A percentile compares a stretch with the other conserved stretches of the same genome.
phyloP scores from a whole-genome alignment of 371 early-diverging fungal species.

The Circinella minor region DNA sequence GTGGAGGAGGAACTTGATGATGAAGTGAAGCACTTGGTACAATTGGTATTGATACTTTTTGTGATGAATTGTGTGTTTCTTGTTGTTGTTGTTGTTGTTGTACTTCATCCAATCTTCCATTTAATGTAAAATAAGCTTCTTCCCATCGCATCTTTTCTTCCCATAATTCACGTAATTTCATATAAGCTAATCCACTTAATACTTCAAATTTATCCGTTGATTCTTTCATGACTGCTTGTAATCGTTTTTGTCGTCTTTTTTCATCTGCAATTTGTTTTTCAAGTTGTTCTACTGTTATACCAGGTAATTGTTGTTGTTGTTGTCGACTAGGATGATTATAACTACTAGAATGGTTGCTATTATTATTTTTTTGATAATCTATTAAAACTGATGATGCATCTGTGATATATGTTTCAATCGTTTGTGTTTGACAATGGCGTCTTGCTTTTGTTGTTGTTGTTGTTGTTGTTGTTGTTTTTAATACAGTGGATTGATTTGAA shows the following conservation, averaged over 20 bases:
- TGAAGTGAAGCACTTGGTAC: no score
- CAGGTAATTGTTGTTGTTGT: background rate
- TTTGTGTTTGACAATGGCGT: constrained; percentile 2
- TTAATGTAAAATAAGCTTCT: constrained; percentile 29
- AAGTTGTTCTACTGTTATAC: constrained; percentile 15
- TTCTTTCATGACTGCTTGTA: constrained; percentile 51
- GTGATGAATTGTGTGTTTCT: no score
- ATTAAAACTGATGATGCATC: no score
- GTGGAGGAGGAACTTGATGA: no score
- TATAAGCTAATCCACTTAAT: constrained; percentile 56
- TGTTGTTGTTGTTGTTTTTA: background rate
- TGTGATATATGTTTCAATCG: background rate
- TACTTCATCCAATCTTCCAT: constrained; percentile 17
- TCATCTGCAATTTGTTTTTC: constrained; percentile 53
- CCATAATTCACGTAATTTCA: constrained; percentile 57
- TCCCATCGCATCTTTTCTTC: constrained; percentile 49
- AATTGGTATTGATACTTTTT: no score
- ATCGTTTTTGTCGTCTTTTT: constrained; percentile 38
- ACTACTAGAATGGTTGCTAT: no score
- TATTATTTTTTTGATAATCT: no score
- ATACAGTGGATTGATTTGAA: background rate
- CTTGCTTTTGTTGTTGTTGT: background rate
- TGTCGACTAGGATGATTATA: no score
- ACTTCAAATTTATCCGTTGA: constrained; percentile 57
- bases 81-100: background rate